phyloP scores from a whole-genome alignment of 139 green algal species.

The Nannochloris sp. region DNA sequence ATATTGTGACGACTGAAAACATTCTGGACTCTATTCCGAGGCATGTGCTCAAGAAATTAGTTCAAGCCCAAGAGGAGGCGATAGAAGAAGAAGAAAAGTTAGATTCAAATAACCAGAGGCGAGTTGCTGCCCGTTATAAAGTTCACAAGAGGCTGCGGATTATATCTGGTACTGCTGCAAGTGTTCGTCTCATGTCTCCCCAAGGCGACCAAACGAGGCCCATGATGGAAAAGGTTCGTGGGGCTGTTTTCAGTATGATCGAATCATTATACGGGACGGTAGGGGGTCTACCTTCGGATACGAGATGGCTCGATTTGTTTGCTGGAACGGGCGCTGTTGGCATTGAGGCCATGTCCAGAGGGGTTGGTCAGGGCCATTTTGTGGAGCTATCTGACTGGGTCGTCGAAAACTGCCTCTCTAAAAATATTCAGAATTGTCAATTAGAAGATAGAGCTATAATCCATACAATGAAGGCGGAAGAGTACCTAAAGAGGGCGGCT shows the following conservation, averaged over 20 bases:
- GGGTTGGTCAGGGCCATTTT: constrained; percentile 63
- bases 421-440: constrained; percentile 41
- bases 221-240: constrained; percentile 82
- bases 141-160: constrained; percentile 51
- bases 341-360: constrained; percentile 52
- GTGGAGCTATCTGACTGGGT: constrained; percentile 84
- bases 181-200: constrained; percentile 27
- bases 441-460: constrained; percentile 24
- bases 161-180: constrained; percentile 44
- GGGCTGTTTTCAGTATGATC: constrained; percentile 75
- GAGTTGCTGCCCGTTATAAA: constrained; percentile 27
- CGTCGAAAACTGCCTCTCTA: constrained; percentile 43
- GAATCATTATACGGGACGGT: constrained; percentile 29
- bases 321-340: constrained; percentile 58
- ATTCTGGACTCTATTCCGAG: not conserved
- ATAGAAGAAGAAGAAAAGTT: constrained; percentile 27
- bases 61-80: constrained; percentile 36
- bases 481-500: constrained; percentile 49
- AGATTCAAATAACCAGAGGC: constrained; percentile 16
- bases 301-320: constrained; percentile 75
- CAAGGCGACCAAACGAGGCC: constrained; percentile 47
- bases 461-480: constrained; percentile 62
- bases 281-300: constrained; percentile 21
- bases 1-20: constrained; percentile 7
- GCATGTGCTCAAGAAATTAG: constrained; percentile 33